These are phyloP conservation scores for Neltuma alba DNA, from an alignment of 306 rosid genomes.

Conservation along the genomic window DNA sequence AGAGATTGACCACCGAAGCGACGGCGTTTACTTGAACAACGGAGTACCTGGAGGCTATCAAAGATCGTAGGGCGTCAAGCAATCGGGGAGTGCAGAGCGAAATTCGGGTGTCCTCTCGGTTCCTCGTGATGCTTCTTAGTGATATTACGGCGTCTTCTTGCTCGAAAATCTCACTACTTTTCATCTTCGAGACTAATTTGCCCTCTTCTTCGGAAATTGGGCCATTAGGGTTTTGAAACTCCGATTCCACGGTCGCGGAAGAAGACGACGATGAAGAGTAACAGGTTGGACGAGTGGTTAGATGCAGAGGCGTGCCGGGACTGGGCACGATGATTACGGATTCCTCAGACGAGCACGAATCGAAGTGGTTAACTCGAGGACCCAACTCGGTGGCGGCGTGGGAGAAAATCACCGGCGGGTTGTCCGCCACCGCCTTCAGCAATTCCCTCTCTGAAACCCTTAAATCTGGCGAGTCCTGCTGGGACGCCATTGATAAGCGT, in stretches of 20 bases:
- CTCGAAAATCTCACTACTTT: constrained; percentile 57
- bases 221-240: constrained; percentile 45
- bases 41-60: constrained; percentile 60
- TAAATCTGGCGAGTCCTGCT: constrained; percentile 13
- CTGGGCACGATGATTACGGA: constrained; percentile 50
- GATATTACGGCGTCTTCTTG: constrained; percentile 70
- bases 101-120: constrained; percentile 55
- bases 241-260: constrained; percentile 42
- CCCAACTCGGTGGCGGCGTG: constrained; percentile 90
- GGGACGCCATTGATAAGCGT: constrained; percentile 34
- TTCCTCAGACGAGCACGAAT: constrained; percentile 60
- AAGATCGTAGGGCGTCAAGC: constrained; percentile 46
- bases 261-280: constrained; percentile 72
- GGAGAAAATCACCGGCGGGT: constrained; percentile 62
- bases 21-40: constrained; percentile 74
- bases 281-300: constrained; percentile 72
- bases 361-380: constrained; percentile 57
- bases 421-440: constrained; percentile 63
- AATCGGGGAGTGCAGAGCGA: constrained; percentile 61
- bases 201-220: constrained; percentile 58
- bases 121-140: constrained; percentile 65
- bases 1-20: constrained; percentile 82
- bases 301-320: constrained; percentile 63
- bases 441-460: constrained; percentile 80
- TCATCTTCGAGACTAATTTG: constrained; percentile 46